Evolutionary conservation across 2,329 filamentous ascomycete genomes (phyloP).

Genomic region (Colletotrichum phormii): DNA sequence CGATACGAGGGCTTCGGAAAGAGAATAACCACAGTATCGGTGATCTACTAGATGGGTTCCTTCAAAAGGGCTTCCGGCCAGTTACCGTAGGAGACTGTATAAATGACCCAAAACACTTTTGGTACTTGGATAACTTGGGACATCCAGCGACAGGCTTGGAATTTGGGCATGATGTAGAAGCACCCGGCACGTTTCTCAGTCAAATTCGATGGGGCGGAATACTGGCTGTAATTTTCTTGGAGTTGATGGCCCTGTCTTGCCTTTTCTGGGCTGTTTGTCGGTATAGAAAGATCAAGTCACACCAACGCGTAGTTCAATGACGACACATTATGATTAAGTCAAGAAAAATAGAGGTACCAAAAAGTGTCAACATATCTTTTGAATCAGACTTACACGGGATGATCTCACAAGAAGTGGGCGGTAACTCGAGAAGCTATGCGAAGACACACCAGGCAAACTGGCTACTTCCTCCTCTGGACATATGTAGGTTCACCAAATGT

Average conservation of each 20-base stretch:
- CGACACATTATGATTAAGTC: not conserved
- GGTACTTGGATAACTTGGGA: not conserved
- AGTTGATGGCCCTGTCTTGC: not conserved
- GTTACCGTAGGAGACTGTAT: constrained; percentile 12
- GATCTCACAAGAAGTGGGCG: not conserved
- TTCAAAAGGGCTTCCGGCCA: not conserved
- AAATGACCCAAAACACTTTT: not conserved
- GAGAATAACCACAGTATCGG: not conserved
- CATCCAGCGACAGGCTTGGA: not conserved
- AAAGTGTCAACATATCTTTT: not conserved
- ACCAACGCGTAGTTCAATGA: not conserved
- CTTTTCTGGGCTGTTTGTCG: constrained; percentile 3
- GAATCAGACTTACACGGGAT: not conserved
- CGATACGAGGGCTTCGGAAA: not conserved
- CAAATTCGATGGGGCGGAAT: not conserved
- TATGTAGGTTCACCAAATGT: too few species aligned
- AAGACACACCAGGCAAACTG: too few species aligned
- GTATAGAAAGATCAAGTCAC: constrained; percentile 2
- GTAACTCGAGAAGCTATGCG: too few species aligned
- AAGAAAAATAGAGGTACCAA: not conserved
- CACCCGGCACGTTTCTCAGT: not conserved
- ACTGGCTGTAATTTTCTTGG: not conserved
- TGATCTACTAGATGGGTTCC: not conserved
- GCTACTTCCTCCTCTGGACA: too few species aligned
- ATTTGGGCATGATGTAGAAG: not conserved